These are phyloP conservation scores for Vitis hybrid DNA, from an alignment of 177 flowering plant species.

Conservation along the genomic window DNA sequence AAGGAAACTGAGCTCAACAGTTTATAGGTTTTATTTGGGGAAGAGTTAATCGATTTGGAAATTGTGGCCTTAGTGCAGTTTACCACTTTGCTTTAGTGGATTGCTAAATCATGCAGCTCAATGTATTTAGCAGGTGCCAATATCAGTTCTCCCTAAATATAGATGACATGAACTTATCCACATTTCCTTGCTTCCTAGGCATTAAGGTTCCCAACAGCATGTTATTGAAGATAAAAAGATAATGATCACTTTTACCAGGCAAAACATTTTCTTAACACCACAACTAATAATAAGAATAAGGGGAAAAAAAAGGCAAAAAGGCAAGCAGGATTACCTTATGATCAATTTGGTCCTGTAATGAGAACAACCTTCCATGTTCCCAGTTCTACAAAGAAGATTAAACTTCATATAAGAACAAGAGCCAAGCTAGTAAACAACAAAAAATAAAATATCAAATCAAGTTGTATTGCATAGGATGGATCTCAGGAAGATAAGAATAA, in stretches of 20 bases:
- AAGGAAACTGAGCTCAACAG: not conserved
- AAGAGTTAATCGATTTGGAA: too few relatives aligned
- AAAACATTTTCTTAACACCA: not conserved
- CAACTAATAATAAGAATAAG: too few relatives aligned
- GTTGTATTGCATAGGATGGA: not conserved
- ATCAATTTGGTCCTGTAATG: conserved; percentile 82
- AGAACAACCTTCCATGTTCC: conserved; percentile 73
- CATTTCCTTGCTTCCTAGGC: not conserved
- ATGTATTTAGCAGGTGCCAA: not conserved
- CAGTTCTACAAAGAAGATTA: conserved; percentile 49
- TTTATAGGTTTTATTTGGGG: not conserved
- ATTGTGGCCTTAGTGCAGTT: not conserved
- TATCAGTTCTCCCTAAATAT: not conserved
- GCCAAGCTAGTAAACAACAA: not conserved
- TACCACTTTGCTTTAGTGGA: not conserved
- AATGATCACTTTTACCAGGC: not conserved
- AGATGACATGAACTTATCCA: not conserved
- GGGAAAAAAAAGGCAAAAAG: not conserved
- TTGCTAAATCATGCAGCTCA: not conserved
- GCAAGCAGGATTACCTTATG: conserved; percentile 65
- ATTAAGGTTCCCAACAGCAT: not conserved
- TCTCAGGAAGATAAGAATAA: not conserved
- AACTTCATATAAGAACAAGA: not conserved
- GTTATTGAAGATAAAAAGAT: not conserved
- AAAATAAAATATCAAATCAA: not conserved